Percentiles rank a stretch among this genome's conserved stretches.
phyloP scores from a whole-genome alignment of 2,329 filamentous ascomycete species.

The Diaporthe vaccinii region DNA sequence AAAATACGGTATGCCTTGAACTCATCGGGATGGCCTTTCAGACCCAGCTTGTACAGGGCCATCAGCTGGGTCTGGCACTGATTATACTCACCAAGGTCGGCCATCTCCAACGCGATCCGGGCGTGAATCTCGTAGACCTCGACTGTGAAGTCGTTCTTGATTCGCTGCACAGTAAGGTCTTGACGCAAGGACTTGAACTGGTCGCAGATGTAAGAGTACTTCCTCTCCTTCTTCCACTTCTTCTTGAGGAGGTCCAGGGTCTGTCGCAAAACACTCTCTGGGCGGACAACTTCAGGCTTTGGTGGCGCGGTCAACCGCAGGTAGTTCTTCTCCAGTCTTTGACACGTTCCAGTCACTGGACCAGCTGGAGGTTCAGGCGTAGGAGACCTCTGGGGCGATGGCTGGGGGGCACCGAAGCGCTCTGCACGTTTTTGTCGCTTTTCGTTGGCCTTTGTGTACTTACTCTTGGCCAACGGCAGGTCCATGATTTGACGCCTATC shows the following conservation, averaged over 20 bases:
- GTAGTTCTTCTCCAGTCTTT: conserved; percentile 91
- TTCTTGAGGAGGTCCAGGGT: conserved; percentile 90
- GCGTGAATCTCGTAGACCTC: conserved; percentile 98
- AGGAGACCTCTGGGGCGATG: conserved; percentile 65
- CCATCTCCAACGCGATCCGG: conserved; percentile 96
- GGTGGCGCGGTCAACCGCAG: conserved; percentile 93
- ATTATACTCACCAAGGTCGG: conserved; percentile 99
- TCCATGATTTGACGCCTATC: conserved; percentile 60
- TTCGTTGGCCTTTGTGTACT: conserved; percentile 89
- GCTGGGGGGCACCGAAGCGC: conserved; percentile 81
- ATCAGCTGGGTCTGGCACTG: conserved; percentile 99
- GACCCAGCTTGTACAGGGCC: conserved; percentile 86
- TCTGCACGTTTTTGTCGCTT: conserved; percentile 78
- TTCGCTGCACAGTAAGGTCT: conserved; percentile 96
- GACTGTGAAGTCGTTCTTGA: conserved; percentile 97
- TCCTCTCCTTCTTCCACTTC: conserved; percentile 94
- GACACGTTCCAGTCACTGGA: conserved; percentile 88
- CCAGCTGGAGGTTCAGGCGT: conserved; percentile 70
- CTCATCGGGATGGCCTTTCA: conserved; percentile 92
- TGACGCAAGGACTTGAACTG: conserved; percentile 99
- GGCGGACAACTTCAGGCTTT: conserved; percentile 89
- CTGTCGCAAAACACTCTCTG: conserved; percentile 82
- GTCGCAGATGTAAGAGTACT: conserved; percentile 98
- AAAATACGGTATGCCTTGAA: conserved; percentile 99
- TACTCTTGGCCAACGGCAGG: conserved; percentile 72